Percentiles rank a stretch among this genome's conserved stretches.
phyloP scores from a whole-genome alignment of 148 eudicot species.

The Limonium bicolor region DNA sequence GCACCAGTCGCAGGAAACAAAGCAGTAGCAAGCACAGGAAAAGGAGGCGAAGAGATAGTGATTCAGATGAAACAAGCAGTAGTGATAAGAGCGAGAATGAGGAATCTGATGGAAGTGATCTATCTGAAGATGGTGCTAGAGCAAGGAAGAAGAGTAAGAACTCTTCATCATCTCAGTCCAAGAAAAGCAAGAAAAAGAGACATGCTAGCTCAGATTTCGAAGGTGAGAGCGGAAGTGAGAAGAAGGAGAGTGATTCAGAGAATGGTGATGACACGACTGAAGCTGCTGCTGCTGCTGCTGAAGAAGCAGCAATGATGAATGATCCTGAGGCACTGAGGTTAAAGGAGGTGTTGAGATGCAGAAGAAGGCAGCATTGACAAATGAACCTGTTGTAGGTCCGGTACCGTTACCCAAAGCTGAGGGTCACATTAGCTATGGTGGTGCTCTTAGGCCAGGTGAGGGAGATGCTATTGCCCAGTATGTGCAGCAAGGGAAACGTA shows the following conservation, averaged over 20 bases:
- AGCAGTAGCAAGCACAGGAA: slow-evolving; percentile 6
- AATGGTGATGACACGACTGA: slow-evolving; percentile 20
- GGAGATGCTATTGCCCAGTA: slow-evolving; percentile 99
- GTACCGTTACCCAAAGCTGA: slow-evolving; percentile 89
- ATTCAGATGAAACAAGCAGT: slow-evolving; percentile 11
- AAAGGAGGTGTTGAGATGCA: slow-evolving; percentile 48
- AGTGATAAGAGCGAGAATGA: slow-evolving; percentile 2
- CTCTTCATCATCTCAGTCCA: slow-evolving; percentile 13
- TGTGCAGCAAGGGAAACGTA: slow-evolving; percentile 99
- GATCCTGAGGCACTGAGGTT: slow-evolving; percentile 42
- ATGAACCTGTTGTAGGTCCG: slow-evolving; percentile 70
- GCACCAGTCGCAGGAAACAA: slow-evolving; percentile 17
- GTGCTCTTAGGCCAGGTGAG: slow-evolving; percentile 97
- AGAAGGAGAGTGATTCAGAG: slow-evolving; percentile 4
- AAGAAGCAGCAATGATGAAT: slow-evolving; percentile 14
- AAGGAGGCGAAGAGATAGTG: slow-evolving; percentile 11
- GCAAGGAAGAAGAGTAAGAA: slow-evolving; percentile 8
- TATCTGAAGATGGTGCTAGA: slow-evolving; percentile 1
- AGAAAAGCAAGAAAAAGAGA: slow-evolving; percentile 27
- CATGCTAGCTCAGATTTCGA: slow-evolving; percentile 16
- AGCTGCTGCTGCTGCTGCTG: slow-evolving; percentile 1
- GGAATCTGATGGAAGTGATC: slow-evolving; percentile 1
- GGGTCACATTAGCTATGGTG: slow-evolving; percentile 97
- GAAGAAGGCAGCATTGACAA: slow-evolving; percentile 33
- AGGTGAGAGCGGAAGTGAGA: slow-evolving; percentile 3